Evolutionary conservation across 176 grass and related monocot genomes (phyloP).

Genomic region (Aegilops speltoides): DNA sequence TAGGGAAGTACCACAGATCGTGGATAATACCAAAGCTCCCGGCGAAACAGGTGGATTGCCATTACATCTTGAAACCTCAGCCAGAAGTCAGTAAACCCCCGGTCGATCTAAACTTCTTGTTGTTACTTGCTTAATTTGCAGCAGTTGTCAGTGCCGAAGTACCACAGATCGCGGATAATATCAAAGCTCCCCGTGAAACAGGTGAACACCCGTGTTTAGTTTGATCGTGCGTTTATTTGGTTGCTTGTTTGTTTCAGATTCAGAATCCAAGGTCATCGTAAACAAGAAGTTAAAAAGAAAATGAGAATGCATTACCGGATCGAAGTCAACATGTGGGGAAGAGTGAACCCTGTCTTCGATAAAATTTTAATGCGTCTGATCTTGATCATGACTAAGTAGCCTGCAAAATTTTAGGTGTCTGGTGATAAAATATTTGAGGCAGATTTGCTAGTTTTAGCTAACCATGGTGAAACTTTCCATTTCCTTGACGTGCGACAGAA

Average conservation of each 20-base stretch:
- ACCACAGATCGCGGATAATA: no score
- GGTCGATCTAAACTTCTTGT: no score
- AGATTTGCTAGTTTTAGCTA: not conserved
- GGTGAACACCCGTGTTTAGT: not conserved
- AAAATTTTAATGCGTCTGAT: not conserved
- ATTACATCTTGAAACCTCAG: no score
- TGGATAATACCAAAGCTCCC: no score
- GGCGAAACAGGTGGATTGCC: not conserved
- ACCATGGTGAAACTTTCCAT: not conserved
- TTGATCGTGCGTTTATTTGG: not conserved
- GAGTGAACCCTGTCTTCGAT: not conserved
- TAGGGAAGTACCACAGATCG: no score
- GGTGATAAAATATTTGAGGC: not conserved
- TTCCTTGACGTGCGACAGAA: not conserved
- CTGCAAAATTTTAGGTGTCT: not conserved
- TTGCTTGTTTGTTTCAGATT: not conserved
- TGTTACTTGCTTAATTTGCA: not conserved
- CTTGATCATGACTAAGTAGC: not conserved
- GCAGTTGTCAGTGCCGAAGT: no score
- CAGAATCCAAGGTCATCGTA: not conserved
- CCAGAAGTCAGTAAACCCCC: no score
- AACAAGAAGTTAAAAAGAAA: not conserved
- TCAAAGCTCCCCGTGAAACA: not conserved
- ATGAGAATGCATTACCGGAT: not conserved
- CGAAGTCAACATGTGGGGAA: conserved; percentile 19